Conservation (phyloP, 140 eudicot species). For the Erigeron philadelphicus region DNA sequence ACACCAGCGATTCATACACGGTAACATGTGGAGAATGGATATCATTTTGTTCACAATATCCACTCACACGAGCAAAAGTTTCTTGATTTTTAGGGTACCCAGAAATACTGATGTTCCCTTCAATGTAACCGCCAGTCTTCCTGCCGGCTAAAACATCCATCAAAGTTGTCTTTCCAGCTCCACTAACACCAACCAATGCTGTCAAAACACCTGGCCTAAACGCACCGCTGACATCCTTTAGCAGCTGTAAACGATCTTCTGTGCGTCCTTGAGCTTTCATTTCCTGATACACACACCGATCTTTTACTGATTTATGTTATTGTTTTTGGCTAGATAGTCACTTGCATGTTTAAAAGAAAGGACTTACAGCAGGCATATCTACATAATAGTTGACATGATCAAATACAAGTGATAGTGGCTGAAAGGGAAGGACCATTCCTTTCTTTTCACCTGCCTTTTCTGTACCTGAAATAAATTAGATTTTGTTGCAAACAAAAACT, state of each 20-base stretch:
- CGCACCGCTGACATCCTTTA: conserved; percentile 65
- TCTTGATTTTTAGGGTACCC: conserved; percentile 63
- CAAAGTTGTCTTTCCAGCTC: conserved; percentile 77
- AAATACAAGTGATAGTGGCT: conserved; percentile 58
- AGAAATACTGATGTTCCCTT: conserved; percentile 53
- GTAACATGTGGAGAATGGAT: conserved; percentile 83
- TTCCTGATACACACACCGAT: conserved; percentile 38
- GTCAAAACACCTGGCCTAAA: conserved; percentile 71
- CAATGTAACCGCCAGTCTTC: conserved; percentile 64
- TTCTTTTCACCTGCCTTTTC: conserved; percentile 30
- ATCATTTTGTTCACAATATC: conserved; percentile 76
- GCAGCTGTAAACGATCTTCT: conserved; percentile 55
- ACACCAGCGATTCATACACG: conserved; percentile 60
- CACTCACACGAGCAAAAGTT: conserved; percentile 70
- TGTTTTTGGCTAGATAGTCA: neutral
- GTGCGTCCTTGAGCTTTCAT: conserved; percentile 56
- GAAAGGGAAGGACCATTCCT: conserved; percentile 73
- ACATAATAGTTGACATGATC: conserved; percentile 62
- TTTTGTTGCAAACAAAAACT: neutral
- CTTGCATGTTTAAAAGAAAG: neutral
- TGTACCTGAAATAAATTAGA: conserved; percentile 12
- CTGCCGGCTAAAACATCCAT: conserved; percentile 83
- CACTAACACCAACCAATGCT: conserved; percentile 71
- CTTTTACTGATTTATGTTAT: neutral
- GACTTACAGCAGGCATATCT: conserved; percentile 71